These are phyloP conservation scores for Antitrichia curtipendula DNA, from an alignment of 225 moss, liverwort and hornwort species.

Conservation along the genomic window DNA sequence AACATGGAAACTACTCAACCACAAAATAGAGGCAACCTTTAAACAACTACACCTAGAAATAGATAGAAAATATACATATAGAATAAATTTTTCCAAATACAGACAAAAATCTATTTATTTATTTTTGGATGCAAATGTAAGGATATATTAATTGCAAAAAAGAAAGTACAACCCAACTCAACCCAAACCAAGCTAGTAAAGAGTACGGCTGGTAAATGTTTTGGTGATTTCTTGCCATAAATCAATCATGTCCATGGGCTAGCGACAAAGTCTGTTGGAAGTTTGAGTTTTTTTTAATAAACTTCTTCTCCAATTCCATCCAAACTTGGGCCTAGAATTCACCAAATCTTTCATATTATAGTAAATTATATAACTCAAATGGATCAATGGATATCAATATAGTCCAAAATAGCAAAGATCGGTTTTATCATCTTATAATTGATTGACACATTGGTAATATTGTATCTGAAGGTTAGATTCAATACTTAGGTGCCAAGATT, in stretches of 20 bases:
- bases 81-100: too few relatives aligned
- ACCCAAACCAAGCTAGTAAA: background rate
- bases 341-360: background rate
- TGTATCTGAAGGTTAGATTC: too few relatives aligned
- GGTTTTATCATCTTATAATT: too few relatives aligned
- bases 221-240: rapidly evolving
- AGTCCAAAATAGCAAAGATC: too few relatives aligned
- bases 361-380: background rate
- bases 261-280: background rate
- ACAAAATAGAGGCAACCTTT: background rate
- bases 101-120: too few relatives aligned
- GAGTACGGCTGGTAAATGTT: too few relatives aligned
- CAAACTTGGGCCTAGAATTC: background rate
- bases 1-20: background rate
- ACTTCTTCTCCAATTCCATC: background rate
- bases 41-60: background rate
- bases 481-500: too few relatives aligned
- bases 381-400: background rate
- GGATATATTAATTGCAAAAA: too few relatives aligned
- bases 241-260: rapidly evolving
- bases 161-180: too few relatives aligned
- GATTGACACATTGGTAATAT: too few relatives aligned
- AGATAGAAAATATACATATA: too few relatives aligned
- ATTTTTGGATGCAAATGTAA: too few relatives aligned
- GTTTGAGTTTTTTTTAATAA: background rate